phyloP scores from a whole-genome alignment of 805 yeast species.

The Scheffersomyces lignosus region DNA sequence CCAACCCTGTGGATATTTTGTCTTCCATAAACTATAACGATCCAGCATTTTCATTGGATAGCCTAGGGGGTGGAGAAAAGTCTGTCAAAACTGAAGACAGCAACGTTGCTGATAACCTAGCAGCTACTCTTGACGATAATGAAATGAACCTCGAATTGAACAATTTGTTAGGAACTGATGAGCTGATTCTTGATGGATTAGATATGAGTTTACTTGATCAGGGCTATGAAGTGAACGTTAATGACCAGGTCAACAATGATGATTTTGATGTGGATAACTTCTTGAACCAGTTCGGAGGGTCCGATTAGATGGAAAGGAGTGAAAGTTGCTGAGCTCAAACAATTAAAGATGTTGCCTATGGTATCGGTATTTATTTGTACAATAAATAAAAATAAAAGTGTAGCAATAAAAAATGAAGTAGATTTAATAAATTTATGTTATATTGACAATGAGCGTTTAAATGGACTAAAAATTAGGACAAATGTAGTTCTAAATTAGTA shows the following conservation, averaged over 20 bases:
- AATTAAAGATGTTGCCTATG: no score
- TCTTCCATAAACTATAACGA: constrained; percentile 26
- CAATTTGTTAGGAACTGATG: constrained; percentile 38
- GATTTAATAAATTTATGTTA: no score
- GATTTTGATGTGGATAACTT: constrained; percentile 48
- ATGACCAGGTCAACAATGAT: constrained; percentile 21
- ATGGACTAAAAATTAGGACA: no score
- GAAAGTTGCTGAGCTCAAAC: no score
- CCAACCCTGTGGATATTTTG: constrained; percentile 35
- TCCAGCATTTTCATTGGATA: background rate
- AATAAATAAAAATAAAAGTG: no score
- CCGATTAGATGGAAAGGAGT: constrained; percentile 15
- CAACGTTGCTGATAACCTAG: constrained; percentile 6
- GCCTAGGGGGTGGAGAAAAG: constrained; percentile 7
- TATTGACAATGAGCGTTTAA: no score
- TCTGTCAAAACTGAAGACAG: constrained; percentile 1
- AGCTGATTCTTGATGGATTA: constrained; percentile 42
- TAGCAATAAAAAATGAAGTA: no score
- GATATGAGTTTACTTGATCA: constrained; percentile 41
- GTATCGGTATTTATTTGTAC: no score
- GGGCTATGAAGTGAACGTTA: constrained; percentile 22
- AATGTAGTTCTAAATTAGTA: no score
- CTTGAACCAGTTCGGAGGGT: constrained; percentile 43
- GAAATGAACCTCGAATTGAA: constrained; percentile 35
- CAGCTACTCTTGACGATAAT: constrained; percentile 3